Conservation (phyloP, 495 filamentous ascomycete genomes). For the Thozetella sp. region DNA sequence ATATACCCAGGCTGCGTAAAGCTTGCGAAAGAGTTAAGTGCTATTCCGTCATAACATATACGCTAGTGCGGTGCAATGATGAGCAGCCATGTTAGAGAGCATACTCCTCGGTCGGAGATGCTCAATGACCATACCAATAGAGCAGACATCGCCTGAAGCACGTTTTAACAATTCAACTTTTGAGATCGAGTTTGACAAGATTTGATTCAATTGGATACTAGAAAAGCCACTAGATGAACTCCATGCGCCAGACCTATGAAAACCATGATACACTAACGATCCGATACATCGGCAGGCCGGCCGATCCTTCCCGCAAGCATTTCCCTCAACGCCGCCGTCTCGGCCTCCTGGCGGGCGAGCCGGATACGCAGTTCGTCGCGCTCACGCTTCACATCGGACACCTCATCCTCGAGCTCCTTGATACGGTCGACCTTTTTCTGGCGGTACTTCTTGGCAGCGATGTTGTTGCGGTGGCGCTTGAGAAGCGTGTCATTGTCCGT, state of each 20-base stretch:
- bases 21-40: neutral
- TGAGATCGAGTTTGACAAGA: too few relatives aligned
- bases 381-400: slow-evolving; percentile 60
- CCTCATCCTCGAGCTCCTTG: slow-evolving; percentile 60
- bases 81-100: neutral
- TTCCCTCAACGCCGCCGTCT: slow-evolving; percentile 45
- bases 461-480: slow-evolving; percentile 69
- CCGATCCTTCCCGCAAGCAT: slow-evolving; percentile 25
- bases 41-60: neutral
- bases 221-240: neutral
- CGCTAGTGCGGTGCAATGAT: neutral
- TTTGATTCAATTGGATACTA: too few relatives aligned
- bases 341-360: slow-evolving; percentile 65
- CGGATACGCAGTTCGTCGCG: slow-evolving; percentile 67
- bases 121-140: neutral
- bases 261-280: neutral
- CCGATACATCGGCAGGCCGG: neutral
- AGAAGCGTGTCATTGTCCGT: slow-evolving; percentile 19
- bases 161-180: neutral
- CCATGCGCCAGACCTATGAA: neutral
- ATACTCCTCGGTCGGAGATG: neutral
- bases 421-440: slow-evolving; percentile 70
- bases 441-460: slow-evolving; percentile 71
- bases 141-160: slow-evolving; percentile 1
- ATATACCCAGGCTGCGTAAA: too few relatives aligned